Conservation (phyloP, 345 rosid genomes). For the Geranium rotundifolium region DNA sequence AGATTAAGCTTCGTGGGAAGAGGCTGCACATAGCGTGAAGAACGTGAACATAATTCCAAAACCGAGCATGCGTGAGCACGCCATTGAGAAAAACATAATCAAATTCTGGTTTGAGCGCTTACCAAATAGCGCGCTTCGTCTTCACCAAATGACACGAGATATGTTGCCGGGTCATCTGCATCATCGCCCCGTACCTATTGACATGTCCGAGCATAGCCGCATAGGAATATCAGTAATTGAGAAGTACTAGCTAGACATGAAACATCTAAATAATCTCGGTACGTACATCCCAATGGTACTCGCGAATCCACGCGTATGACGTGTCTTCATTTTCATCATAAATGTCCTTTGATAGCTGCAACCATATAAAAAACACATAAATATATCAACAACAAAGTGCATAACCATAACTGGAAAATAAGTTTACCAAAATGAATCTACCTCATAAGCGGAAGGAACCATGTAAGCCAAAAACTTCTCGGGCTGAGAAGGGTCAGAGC, state of each 20-base stretch:
- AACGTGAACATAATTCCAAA: constrained; percentile 1
- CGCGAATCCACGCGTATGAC: constrained; percentile 81
- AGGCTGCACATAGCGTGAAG: constrained; percentile 41
- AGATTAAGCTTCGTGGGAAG: constrained; percentile 75
- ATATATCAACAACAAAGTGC: not conserved
- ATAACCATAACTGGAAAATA: not conserved
- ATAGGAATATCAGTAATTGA: constrained; percentile 6
- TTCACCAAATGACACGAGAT: constrained; percentile 72
- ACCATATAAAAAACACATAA: constrained; percentile 12
- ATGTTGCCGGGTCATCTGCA: constrained; percentile 60
- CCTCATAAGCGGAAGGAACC: constrained; percentile 84
- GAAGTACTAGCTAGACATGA: not conserved
- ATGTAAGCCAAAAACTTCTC: constrained; percentile 89
- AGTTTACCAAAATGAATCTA: constrained; percentile 13
- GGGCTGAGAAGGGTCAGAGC: constrained; percentile 54
- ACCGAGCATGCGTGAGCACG: not conserved
- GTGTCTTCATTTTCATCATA: constrained; percentile 68
- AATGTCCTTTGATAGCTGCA: constrained; percentile 70
- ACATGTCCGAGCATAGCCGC: constrained; percentile 1
- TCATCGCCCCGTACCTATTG: constrained; percentile 61
- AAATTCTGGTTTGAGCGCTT: constrained; percentile 9
- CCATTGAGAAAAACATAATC: constrained; percentile 4
- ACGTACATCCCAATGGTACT: constrained; percentile 94
- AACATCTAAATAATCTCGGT: not conserved
- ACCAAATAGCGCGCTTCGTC: constrained; percentile 76